phyloP scores from a whole-genome alignment of 306 rosid genomes.

The Rosa rugosa region DNA sequence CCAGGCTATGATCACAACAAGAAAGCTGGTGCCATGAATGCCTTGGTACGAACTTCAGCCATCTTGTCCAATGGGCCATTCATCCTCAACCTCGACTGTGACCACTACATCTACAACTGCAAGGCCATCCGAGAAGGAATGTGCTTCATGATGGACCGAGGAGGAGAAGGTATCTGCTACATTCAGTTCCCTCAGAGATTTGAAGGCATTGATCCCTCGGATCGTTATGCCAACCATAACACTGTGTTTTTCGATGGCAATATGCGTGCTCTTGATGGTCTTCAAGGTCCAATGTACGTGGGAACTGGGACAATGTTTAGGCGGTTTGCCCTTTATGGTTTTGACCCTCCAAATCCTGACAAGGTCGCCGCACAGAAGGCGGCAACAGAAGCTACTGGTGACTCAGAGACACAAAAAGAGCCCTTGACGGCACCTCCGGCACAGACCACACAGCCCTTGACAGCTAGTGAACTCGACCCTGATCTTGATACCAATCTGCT shows the following conservation, averaged over 20 bases:
- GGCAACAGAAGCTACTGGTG: not conserved
- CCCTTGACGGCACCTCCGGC: not conserved
- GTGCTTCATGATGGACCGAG: constrained; percentile 93
- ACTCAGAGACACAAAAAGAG: constrained; percentile 26
- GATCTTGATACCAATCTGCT: constrained; percentile 60
- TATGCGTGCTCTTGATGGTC: constrained; percentile 53
- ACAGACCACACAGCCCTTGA: constrained; percentile 32
- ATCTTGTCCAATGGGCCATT: constrained; percentile 87
- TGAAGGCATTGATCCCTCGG: constrained; percentile 91
- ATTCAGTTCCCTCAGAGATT: constrained; percentile 97
- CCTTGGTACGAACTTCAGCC: constrained; percentile 74
- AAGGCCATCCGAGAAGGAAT: constrained; percentile 87
- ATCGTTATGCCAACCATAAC: constrained; percentile 90
- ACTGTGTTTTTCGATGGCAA: constrained; percentile 84
- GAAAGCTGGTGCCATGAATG: constrained; percentile 98
- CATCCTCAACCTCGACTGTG: constrained; percentile 89
- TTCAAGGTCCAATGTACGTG: constrained; percentile 80
- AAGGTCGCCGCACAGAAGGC: constrained; percentile 13
- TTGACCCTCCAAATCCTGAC: constrained; percentile 62
- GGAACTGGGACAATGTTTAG: constrained; percentile 94
- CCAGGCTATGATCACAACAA: constrained; percentile 91
- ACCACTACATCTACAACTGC: constrained; percentile 84
- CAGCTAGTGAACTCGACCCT: constrained; percentile 55
- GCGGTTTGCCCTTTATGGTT: constrained; percentile 78
- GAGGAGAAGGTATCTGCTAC: constrained; percentile 76